Conservation (phyloP, 2,329 filamentous ascomycete species). For the Diplodia mutila region DNA sequence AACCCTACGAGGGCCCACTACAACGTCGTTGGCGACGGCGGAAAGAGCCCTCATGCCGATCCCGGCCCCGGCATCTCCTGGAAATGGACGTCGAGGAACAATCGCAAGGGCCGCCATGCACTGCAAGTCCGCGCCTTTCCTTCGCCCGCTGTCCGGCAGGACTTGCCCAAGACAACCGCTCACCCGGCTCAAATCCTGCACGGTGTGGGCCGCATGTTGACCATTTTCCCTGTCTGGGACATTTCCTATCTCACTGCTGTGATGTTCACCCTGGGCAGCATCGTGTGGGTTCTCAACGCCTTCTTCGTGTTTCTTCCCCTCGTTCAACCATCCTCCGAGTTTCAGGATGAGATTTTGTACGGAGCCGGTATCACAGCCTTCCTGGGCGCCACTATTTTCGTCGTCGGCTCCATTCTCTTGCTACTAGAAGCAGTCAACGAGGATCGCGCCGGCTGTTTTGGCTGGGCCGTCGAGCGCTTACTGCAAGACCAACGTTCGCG, state of each 20-base stretch:
- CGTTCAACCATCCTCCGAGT: constrained; percentile 56
- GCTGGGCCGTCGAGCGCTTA: constrained; percentile 63
- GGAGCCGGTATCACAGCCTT: constrained; percentile 67
- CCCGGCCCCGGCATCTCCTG: constrained; percentile 27
- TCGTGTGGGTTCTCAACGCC: constrained; percentile 56
- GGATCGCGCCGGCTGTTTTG: constrained; percentile 67
- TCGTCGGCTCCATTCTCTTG: constrained; percentile 64
- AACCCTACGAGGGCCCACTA: constrained; percentile 54
- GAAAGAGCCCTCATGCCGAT: background rate
- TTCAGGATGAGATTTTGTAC: constrained; percentile 56
- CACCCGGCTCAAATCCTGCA: constrained; percentile 37
- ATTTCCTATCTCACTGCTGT: constrained; percentile 60
- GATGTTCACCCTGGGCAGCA: constrained; percentile 57
- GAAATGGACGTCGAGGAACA: constrained; percentile 50
- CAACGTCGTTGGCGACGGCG: constrained; percentile 21
- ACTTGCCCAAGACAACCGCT: constrained; percentile 40
- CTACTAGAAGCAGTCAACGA: constrained; percentile 72
- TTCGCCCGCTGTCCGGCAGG: background rate
- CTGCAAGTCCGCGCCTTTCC: constrained; percentile 34
- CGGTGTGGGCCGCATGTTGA: constrained; percentile 55
- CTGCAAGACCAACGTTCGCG: constrained; percentile 33
- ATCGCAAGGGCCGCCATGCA: constrained; percentile 49
- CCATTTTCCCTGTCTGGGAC: constrained; percentile 59
- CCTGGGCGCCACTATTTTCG: constrained; percentile 70
- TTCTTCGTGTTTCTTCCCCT: constrained; percentile 69